Conservation (phyloP, 805 yeast genomes). For the Nakazawaea ambrosiae region DNA sequence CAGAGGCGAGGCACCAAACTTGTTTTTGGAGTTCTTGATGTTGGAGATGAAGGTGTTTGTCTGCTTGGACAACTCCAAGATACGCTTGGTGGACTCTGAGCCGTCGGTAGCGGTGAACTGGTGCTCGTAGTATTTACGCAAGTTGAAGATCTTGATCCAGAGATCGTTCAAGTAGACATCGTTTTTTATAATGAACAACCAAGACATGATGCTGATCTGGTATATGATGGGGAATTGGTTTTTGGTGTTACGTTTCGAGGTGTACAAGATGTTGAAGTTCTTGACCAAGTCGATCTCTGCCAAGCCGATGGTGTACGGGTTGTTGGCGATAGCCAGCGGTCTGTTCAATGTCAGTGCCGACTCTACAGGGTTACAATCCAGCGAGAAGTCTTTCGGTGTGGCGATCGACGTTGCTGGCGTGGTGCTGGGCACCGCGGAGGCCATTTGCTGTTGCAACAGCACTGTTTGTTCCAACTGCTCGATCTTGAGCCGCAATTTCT, state of each 20-base stretch:
- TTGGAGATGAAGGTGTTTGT: constrained; percentile 8
- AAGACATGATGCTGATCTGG: constrained; percentile 42
- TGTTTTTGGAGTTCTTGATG: constrained; percentile 5
- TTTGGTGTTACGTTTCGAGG: constrained; percentile 26
- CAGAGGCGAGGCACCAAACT: neutral
- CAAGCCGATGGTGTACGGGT: constrained; percentile 6
- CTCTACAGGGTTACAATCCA: neutral
- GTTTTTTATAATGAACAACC: constrained; percentile 54
- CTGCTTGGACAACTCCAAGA: constrained; percentile 16
- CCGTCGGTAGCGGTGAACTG: constrained; percentile 25
- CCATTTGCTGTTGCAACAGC: neutral
- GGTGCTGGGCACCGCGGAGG: neutral
- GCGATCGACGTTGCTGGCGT: neutral
- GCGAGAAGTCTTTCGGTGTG: neutral
- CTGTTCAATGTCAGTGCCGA: neutral
- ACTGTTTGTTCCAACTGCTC: constrained; percentile 20
- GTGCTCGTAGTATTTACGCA: constrained; percentile 29
- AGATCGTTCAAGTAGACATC: constrained; percentile 48
- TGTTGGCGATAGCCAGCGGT: neutral
- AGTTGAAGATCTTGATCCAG: constrained; percentile 35
- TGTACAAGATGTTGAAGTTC: constrained; percentile 27
- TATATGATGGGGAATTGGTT: constrained; percentile 29
- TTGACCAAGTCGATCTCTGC: constrained; percentile 22
- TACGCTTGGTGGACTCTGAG: constrained; percentile 22
- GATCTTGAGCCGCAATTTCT: constrained; percentile 17